Base-by-base conservation (phyloP, 129 eudicot genomes). In the Kitagawia praeruptora region DNA sequence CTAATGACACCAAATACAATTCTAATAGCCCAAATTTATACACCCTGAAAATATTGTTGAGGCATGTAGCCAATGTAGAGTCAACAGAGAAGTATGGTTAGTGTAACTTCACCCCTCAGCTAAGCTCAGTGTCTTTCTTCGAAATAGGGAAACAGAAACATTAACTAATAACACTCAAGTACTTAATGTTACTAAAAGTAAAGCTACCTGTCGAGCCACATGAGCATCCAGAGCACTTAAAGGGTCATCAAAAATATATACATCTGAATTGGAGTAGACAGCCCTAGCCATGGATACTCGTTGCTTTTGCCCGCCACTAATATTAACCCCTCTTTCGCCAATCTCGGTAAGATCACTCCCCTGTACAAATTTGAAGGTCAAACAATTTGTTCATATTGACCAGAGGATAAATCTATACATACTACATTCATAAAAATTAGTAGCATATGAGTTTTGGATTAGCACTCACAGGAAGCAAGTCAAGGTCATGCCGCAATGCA, bases 301-400 rank as follows among this genome's bases (percentile, higher is more conserved):
- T 83, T 95, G 99, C 80, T 92, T 95, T 89, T 95, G 99, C 42
- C 99, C 99, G 46, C 99, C 99, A 75, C 99, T 95, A 53, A 95
- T 92, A 81, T 92, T 95, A 37, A 95, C 99, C 80, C 99, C 99
- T 85, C 99, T 87, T 89, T 94, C 98, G 73, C 98, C 98, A 79
- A 94, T 94, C 83, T 94, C 97, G 39, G 98, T 94, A 79, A 88
- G 92, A 85, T 94, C 98, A 85, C 93, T 88, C 11, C 96, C 98
- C 98, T 94, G 76, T 18, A 75, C 44, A 49, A 51, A 76, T 31
- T 15, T 31, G 25, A 53, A 49, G 39, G 67, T 0, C 8, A 49
- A 75, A 13, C 27, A 46, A 47, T 23, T 27, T 70, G 38, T 40
- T 27, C 19, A 11, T 27, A 64, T 27, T 64, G 70, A 27, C 15